phyloP scores from a whole-genome alignment of 176 grass and related monocot genomes.

The Lolium multiflorum region DNA sequence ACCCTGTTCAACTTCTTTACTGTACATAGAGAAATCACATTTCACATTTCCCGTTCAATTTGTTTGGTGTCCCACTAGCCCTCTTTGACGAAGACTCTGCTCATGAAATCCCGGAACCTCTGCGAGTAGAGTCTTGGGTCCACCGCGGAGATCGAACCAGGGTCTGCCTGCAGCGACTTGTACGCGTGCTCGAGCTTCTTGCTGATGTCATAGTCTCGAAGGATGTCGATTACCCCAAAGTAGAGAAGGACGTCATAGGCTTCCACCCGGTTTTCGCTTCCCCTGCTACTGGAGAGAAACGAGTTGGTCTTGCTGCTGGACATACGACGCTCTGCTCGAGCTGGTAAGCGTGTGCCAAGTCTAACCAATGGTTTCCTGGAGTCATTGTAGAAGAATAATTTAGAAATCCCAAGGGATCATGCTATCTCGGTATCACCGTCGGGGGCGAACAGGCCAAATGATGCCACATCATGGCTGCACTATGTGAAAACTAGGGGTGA shows the following conservation, averaged over 20 bases:
- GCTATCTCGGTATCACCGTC: slow-evolving; percentile 20
- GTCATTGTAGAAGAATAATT: neutral
- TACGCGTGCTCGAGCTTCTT: slow-evolving; percentile 81
- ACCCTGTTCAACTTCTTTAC: neutral
- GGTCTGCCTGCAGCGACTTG: slow-evolving; percentile 72
- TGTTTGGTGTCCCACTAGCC: neutral
- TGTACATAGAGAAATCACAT: neutral
- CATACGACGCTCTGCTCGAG: slow-evolving; percentile 64
- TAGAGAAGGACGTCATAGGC: slow-evolving; percentile 59
- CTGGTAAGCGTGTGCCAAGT: slow-evolving; percentile 77
- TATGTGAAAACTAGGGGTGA: slow-evolving; percentile 42
- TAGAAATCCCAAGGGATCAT: slow-evolving; percentile 30
- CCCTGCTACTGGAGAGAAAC: slow-evolving; percentile 50
- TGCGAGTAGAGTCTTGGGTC: slow-evolving; percentile 76
- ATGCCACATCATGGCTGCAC: slow-evolving; percentile 39
- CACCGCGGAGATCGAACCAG: slow-evolving; percentile 67
- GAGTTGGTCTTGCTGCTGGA: slow-evolving; percentile 53
- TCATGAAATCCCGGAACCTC: slow-evolving; percentile 69
- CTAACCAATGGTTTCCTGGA: slow-evolving; percentile 73
- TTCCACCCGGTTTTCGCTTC: slow-evolving; percentile 35
- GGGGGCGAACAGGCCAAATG: slow-evolving; percentile 51
- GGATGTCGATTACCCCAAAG: slow-evolving; percentile 79
- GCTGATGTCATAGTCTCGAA: slow-evolving; percentile 57
- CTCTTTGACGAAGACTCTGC: slow-evolving; percentile 59
- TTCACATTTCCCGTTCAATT: neutral